Base-by-base conservation (phyloP, 345 rosid species). In the Camelina laxa region DNA sequence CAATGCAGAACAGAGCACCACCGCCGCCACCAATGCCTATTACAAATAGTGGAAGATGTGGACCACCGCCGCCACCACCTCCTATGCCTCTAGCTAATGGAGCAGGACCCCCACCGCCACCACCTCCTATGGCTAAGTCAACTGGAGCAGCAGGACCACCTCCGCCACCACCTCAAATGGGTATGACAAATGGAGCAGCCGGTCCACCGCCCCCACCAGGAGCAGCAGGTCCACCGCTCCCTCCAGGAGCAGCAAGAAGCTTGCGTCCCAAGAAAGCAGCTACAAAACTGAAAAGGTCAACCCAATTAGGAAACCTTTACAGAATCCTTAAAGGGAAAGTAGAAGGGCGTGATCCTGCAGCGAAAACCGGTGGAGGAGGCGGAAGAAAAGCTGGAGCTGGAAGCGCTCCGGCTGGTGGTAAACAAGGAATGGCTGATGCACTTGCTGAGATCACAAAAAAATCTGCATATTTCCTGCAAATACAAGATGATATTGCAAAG, bases 341-440 rank as follows among this genome's bases (percentile, higher is more conserved):
- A 21, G 96, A 95, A 84, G 98, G 97, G 39, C 75, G 70, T 39
- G 82, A 83, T 69, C 71, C 74, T 13, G 77, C 76, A 17, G 70
- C 69, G 11, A 88, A 65, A 84, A 69, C 81, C 3, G 22, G 79
- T 1, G 24, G 65, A 0, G 86, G 86, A 22, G 39, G 48, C 3
- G 87, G 86, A 31, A 77, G 79, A 76, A 87, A 78, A 41, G 31
- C 75, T 10, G 79, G 68, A n/a, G 78, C 51, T 1, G 68, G 64
- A 63, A 59, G 64, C 14, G 65, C 68, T 56, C 19, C 79, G 0
- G 44, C 68, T 3, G 80, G 87, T 55, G 96, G 90, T 51, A 89
- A 92, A 74, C 92, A 91, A 85, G 97, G 97, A 77, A 88, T 95
- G 97, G 97, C 99, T 38, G 99, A 92, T 82, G 98, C 99, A 42